Evolutionary conservation across 208 protist species (phyloP), one percentile per base, ranked within the genome.

Genomic region (Wallacemonas sp.): DNA sequence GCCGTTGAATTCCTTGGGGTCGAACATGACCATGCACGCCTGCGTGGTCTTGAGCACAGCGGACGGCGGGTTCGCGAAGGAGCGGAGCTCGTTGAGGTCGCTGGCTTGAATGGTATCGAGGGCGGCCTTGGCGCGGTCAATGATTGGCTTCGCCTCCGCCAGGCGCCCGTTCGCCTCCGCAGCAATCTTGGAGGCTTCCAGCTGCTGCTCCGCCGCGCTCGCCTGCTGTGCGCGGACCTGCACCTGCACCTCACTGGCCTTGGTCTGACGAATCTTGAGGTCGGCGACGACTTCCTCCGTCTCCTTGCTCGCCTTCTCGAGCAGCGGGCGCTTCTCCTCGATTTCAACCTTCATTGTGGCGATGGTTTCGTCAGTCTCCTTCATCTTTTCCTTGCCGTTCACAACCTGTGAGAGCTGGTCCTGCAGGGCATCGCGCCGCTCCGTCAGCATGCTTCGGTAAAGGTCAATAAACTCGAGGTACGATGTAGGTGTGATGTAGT

Each of bases 21-120:
- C 93, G 64, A 99, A 96, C 79, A 99, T 92, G n/a, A 96, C 93
- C 86, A 96, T 98, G 65, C 98, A 97, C 14, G 97, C 95, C 75
- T 98, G 93, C 66, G 97, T 95, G 58, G 96, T 97, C 69, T 95
- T 95, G 28, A 97, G 82, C 67, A 99, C 97, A 21, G 94, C 81
- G n/a, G 80, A 83, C 30, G 97, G 97, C 36, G 97, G 97, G 62
- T 97, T 96, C 3, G 87, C 77, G 65, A 98, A 98, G 47, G 84
- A 88, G 62, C 95, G 96, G 33, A 99, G 77, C 75, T 98, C 97
- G 66, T 95, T 97, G 30, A 99, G 80, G 70, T 98, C 90, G 58
- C 91, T 93, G 44, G 94, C 94, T 63, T 97, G 82, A 34, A 99
- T 96, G 15, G 82, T 88, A 61, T 98, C 90, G n/a, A 99, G 88